Evolutionary conservation across 345 rosid genomes (phyloP).

Genomic region (Eucalyptus tenuipes): DNA sequence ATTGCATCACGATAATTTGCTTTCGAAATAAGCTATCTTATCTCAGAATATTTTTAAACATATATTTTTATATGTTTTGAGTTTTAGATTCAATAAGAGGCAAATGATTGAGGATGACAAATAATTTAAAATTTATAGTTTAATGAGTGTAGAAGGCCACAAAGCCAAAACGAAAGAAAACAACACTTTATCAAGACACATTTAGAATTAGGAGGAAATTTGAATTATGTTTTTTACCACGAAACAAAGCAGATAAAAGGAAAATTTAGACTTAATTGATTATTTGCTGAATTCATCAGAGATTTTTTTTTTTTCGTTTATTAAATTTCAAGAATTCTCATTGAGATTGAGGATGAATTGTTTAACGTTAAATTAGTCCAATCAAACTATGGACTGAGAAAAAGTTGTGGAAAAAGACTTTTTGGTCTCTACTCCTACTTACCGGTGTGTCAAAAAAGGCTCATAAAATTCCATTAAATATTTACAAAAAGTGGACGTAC

Average conservation of each 20-base stretch:
- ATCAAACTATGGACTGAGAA: background rate
- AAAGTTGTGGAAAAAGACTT: background rate
- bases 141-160: background rate
- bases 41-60: background rate
- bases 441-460: fast-evolving
- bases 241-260: background rate
- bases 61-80: background rate
- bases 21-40: background rate
- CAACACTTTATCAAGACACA: background rate
- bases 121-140: background rate
- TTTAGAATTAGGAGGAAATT: background rate
- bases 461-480: background rate
- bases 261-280: background rate
- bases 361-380: background rate
- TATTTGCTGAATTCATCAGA: background rate
- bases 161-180: background rate
- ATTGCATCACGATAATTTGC: background rate
- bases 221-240: background rate
- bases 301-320: background rate
- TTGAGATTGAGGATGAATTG: background rate
- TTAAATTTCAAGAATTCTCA: background rate
- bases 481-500: background rate
- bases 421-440: background rate
- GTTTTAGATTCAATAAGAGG: background rate
- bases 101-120: background rate